Percentiles rank a stretch among this genome's conserved stretches.
phyloP scores from a whole-genome alignment of 1,284 basidiomycete genomes.

The Xerocomus cyaneibrunnescens region DNA sequence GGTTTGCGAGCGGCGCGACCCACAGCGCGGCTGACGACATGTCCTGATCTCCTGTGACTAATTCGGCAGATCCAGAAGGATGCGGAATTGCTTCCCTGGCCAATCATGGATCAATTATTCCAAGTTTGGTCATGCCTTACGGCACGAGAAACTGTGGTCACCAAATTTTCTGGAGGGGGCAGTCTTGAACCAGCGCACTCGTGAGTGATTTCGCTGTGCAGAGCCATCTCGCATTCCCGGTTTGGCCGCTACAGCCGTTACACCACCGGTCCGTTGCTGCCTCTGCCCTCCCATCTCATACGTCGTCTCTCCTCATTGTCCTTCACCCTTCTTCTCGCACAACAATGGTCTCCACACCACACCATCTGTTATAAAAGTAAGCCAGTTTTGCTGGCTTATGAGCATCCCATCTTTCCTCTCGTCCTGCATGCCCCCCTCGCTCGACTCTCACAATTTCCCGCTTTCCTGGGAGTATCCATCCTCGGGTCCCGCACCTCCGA shows the following conservation, averaged over 20 bases:
- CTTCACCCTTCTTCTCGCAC: not conserved
- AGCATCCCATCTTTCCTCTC: conserved; percentile 1
- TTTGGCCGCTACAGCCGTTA: conserved; percentile 78
- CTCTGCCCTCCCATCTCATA: not conserved
- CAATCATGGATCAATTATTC: conserved; percentile 79
- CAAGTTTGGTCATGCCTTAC: conserved; percentile 62
- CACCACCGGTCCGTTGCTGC: conserved; percentile 40
- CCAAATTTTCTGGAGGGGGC: conserved; percentile 92
- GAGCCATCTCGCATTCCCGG: conserved; percentile 74
- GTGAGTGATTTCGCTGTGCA: conserved; percentile 57
- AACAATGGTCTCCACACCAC: not conserved
- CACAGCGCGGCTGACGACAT: conserved; percentile 76
- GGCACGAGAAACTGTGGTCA: conserved; percentile 61
- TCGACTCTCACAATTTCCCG: not conserved
- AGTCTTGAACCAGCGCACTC: conserved; percentile 86
- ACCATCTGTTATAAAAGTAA: conserved; percentile 22
- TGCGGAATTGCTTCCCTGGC: conserved; percentile 91
- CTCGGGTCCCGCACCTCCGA: conserved; percentile 5
- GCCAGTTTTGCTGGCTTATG: not conserved
- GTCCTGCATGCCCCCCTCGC: conserved; percentile 3
- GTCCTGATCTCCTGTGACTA: conserved; percentile 86
- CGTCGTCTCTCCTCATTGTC: not conserved
- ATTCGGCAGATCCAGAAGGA: conserved; percentile 78
- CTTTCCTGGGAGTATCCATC: conserved; percentile 2
- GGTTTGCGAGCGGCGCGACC: conserved; percentile 74